Evolutionary conservation across 73 alveolate species (phyloP), one percentile per base, ranked within the genome.

Genomic region (Paramecium octaurelia): DNA sequence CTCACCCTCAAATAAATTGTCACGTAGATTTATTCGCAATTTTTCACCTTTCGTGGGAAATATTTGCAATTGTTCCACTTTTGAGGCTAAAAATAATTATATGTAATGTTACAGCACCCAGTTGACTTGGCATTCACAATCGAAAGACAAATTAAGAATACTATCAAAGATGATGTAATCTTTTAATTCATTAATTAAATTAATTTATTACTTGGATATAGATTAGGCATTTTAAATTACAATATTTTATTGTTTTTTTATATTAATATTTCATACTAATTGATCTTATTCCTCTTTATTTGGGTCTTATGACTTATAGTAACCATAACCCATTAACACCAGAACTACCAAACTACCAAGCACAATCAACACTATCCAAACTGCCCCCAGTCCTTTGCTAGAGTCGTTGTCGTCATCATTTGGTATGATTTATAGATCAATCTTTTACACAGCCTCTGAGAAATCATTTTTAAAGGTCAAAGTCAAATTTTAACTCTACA

Each of bases 151-250:
- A 64, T 12, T 34, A 64, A 64, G 50, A 64, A 64, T 34, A 64
- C 42, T 64, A 64, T 31, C 84, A 64, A 4, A 46, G 84, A 64
- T 64, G 84, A 64, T 64, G 84, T 64, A 64, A 64, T 64, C 42
- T 64, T 64, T 64, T 64, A 64, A 16, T 64, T 64, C 84, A 64
- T 64, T 64, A 64, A 64, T 23, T 18, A 64, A 64, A 64, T 64
- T 31, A 31, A 29, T 64, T 64, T 31, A 64, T 64, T 34, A 34
- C 12, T 27, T 64, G 50, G 48, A 64, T 24, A 27, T 27, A 27
- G 84, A 64, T 64, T 64, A 31, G 42, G 84, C 18, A 64, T 27
- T 31, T 64, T 31, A 31, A 64, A 31, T 64, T 64, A 8, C 20
- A 27, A 9, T 23, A 6, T 14, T 23, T 64, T 27, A 27, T 31